Base-by-base conservation (phyloP, 176 grass and related monocot species). In the Oryza rufipogon region DNA sequence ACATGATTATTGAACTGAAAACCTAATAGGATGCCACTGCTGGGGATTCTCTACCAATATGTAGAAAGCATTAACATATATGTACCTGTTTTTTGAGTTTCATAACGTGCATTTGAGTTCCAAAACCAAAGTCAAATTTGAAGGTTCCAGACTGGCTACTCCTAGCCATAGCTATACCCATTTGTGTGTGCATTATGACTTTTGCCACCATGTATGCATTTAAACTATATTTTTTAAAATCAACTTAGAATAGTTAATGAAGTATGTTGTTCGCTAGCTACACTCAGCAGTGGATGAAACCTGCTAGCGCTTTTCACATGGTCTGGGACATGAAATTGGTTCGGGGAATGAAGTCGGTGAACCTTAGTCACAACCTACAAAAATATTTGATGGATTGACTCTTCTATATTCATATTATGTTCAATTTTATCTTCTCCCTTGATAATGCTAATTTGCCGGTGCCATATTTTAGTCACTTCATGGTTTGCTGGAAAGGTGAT, bases 391-490 rank as follows among this genome's bases (percentile, higher is more conserved):
- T 76, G 19, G 30, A 39, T 66, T 26, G 56, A 73, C 11, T 47
- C 58, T 33, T 68, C 6, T 52, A 14, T 81, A 36, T 75, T 75
- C 58, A 46, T 75, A 42, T 60, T 34, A n/a, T 56, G 54, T 82
- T 46, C 44, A 11, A 46, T 46, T 46, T 46, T 46, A 46, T 46
- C 44, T 28, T 81, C 71, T 71, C 32, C 36, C 44, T 66, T 52
- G 42, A 4, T 64, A 77, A 46, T 72, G 6, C 49, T 51, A 67
- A 86, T 60, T 81, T 72, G 64, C 46, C 58, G 67, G 56, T 86
- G 78, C 44, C 45, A 78, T 39, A 46, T 82, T 65, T 76, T 83
- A 90, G 88, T 52, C 5, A 0, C 6, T 2, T 73, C 44, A 52
- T 77, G 36, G 46, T 0, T 77, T 0, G 0, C 0, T 0, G 88